Evolutionary conservation across 345 rosid genomes (phyloP).

Genomic region (Gossypium thurberi): DNA sequence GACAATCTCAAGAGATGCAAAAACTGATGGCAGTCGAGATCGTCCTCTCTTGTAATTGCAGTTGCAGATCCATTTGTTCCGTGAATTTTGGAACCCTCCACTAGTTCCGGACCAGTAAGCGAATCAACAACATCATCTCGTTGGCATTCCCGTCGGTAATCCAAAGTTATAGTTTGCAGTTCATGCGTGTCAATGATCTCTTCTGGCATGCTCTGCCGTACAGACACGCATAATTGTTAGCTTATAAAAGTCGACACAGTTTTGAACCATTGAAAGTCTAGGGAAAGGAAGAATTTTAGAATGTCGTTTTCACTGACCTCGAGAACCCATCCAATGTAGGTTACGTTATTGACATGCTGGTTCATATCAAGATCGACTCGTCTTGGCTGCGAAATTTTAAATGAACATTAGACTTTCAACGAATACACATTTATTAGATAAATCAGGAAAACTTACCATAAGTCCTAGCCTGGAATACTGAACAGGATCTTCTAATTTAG

Average conservation of each 20-base stretch:
- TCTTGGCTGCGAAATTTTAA: slow-evolving; percentile 50
- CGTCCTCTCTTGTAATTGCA: slow-evolving; percentile 8
- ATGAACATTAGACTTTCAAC: background rate
- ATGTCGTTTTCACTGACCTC: slow-evolving; percentile 47
- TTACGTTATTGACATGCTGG: slow-evolving; percentile 88
- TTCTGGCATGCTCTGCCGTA: slow-evolving; percentile 87
- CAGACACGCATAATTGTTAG: slow-evolving; percentile 1
- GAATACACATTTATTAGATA: background rate
- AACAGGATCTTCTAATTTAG: slow-evolving; percentile 70
- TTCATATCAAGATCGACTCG: slow-evolving; percentile 97
- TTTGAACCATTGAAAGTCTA: background rate
- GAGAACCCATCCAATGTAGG: slow-evolving; percentile 90
- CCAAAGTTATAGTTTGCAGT: slow-evolving; percentile 75
- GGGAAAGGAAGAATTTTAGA: background rate
- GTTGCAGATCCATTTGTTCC: slow-evolving; percentile 58
- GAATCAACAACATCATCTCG: slow-evolving; percentile 85
- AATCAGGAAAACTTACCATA: slow-evolving; percentile 35
- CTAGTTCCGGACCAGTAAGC: slow-evolving; percentile 44
- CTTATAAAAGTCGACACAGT: background rate
- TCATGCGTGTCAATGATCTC: slow-evolving; percentile 79
- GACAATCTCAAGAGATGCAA: slow-evolving; percentile 73
- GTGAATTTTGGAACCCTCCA: slow-evolving; percentile 20
- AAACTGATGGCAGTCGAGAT: slow-evolving; percentile 37
- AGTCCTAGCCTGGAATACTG: slow-evolving; percentile 66
- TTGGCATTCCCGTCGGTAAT: slow-evolving; percentile 88